Conservation (phyloP, 441 rosid species). For the Pelargonium citronellum region DNA sequence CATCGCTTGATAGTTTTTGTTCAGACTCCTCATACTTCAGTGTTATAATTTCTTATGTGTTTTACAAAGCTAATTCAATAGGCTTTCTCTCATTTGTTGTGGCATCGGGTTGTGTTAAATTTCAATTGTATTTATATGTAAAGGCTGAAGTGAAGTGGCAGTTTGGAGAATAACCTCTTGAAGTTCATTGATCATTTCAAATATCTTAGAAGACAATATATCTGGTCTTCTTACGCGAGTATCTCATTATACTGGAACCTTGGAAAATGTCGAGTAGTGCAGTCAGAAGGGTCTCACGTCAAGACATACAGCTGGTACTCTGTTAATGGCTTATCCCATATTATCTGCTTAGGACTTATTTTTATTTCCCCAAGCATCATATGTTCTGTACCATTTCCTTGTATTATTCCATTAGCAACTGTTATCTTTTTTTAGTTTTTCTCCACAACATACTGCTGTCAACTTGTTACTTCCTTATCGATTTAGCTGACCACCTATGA, state of each 20-base stretch:
- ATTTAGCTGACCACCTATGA: not conserved
- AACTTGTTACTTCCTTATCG: not conserved
- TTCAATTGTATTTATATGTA: not conserved
- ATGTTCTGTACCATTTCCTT: not conserved
- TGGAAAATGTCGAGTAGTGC: conserved; percentile 65
- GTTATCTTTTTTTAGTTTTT: not conserved
- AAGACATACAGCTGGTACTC: conserved; percentile 59
- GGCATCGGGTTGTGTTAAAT: conserved; percentile 2
- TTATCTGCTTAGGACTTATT: not conserved
- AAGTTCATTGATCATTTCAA: not conserved
- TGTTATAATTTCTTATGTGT: too few relatives aligned
- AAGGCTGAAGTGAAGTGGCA: conserved; percentile 6
- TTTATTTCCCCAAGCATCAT: not conserved
- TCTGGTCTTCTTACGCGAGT: not conserved
- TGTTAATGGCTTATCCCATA: not conserved
- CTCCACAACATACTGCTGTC: not conserved
- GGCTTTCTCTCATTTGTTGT: not conserved
- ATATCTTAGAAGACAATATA: not conserved
- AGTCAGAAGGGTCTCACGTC: conserved; percentile 72
- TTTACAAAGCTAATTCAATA: conserved; percentile 6
- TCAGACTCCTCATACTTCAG: not conserved
- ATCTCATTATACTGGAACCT: conserved; percentile 17
- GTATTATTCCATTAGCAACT: not conserved
- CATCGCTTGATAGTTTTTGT: not conserved
- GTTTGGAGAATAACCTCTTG: not conserved